A percentile compares a stretch with the other conserved stretches of the same genome.
These are phyloP conservation scores for Nigrograna mackinnonii DNA, from an alignment of 2,329 filamentous ascomycete species.

Conservation along the genomic window DNA sequence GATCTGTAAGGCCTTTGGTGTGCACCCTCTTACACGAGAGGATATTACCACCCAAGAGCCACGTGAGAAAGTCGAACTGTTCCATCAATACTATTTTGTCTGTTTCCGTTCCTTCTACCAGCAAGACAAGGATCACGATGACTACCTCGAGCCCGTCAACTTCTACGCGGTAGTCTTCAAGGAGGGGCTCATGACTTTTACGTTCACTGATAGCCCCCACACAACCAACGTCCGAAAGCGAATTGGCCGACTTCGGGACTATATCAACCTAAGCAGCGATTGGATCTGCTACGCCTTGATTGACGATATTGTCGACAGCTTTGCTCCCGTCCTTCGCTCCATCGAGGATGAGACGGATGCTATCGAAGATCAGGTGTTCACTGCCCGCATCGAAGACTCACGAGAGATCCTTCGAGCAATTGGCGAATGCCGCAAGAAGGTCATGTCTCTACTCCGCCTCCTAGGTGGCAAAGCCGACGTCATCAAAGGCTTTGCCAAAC, in stretches of 20 bases:
- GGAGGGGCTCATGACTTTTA: constrained; percentile 93
- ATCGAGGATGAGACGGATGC: constrained; percentile 87
- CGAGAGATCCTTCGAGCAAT: constrained; percentile 85
- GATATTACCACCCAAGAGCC: constrained; percentile 95
- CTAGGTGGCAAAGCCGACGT: constrained; percentile 98
- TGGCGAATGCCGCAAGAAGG: constrained; percentile 88
- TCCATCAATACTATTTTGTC: constrained; percentile 97
- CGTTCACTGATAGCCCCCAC: constrained; percentile 85
- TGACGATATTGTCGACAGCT: constrained; percentile 96
- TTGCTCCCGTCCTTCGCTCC: constrained; percentile 84
- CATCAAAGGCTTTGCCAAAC: constrained; percentile 95
- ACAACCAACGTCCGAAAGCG: constrained; percentile 86
- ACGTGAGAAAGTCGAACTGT: constrained; percentile 97
- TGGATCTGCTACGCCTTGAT: constrained; percentile 99
- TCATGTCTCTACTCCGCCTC: constrained; percentile 89
- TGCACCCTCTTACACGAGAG: constrained; percentile 93
- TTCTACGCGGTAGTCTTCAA: constrained; percentile 97
- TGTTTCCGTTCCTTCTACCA: constrained; percentile 95
- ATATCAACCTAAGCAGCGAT: constrained; percentile 90
- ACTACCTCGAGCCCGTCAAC: constrained; percentile 92
- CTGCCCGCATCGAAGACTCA: constrained; percentile 87
- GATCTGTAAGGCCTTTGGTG: constrained; percentile 91
- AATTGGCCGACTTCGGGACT: constrained; percentile 91
- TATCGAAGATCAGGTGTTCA: constrained; percentile 95
- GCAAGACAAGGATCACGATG: constrained; percentile 74